A percentile compares a stretch with the other conserved stretches of the same genome.
Evolutionary conservation across 805 yeast genomes (phyloP).

Genomic region (Torulaspora gathmanii): DNA sequence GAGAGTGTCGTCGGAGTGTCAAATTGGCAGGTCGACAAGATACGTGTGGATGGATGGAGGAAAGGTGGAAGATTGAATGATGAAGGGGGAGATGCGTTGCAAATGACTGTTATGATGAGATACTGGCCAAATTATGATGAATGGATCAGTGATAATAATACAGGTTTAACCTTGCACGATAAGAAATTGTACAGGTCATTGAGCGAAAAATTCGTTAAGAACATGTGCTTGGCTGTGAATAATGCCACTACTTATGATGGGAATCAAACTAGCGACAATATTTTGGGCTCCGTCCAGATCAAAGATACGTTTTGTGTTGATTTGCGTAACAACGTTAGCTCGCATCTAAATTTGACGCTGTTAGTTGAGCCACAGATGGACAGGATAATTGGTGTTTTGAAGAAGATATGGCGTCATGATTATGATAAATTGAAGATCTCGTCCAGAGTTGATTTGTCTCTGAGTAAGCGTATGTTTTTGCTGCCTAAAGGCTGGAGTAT

Average conservation of each 20-base stretch:
- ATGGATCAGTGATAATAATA: constrained; percentile 10
- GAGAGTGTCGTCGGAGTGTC: constrained; percentile 20
- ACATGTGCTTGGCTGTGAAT: constrained; percentile 25
- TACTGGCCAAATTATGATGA: constrained; percentile 21
- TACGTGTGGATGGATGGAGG: constrained; percentile 32
- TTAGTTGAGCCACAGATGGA: constrained; percentile 28
- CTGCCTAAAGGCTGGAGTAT: constrained; percentile 9
- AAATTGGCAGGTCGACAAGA: constrained; percentile 17
- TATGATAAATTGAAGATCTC: constrained; percentile 26
- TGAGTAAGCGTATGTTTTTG: constrained; percentile 15
- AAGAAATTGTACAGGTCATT: constrained; percentile 13
- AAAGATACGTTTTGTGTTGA: constrained; percentile 26
- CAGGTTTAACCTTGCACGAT: constrained; percentile 9
- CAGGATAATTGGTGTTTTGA: constrained; percentile 24
- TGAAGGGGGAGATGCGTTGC: constrained; percentile 23
- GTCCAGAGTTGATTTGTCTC: constrained; percentile 22
- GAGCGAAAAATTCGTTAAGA: constrained; percentile 20
- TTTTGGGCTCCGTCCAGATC: constrained; percentile 19
- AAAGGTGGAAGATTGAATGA: constrained; percentile 16
- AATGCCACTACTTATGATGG: constrained; percentile 27
- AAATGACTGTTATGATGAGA: constrained; percentile 15
- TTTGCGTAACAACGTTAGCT: constrained; percentile 18
- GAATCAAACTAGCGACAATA: constrained; percentile 8
- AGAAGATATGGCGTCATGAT: constrained; percentile 28
- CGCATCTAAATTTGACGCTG: constrained; percentile 23